Base-by-base conservation (phyloP, 1,284 basidiomycete species). In the Puccinia triticina region DNA sequence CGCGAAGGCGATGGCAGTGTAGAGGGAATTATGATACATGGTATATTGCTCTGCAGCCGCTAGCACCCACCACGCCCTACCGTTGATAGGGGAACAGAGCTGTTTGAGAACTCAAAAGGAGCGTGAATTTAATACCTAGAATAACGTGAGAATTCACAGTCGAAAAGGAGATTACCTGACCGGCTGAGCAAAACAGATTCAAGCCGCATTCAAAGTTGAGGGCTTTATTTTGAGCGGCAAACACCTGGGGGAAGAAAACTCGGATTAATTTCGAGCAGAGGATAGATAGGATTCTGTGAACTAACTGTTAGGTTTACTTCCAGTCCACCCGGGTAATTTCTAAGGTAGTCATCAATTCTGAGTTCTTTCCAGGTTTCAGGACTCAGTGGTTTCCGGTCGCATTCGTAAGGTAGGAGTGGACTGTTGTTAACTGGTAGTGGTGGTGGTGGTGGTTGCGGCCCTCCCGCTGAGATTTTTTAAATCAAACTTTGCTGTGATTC, bases 291-390 rank as follows among this genome's bases (percentile, higher is more conserved):
- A 26, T 29, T 50, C 71, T 7, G n/a, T 59, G n/a, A 23, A 40
- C 53, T 61, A 7, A 76, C 74, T 4, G 48, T 21, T 14, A 78
- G 55, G 18, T 40, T 34, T 34, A 78, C 2, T 34, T 55, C 21
- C 8, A 40, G 32, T 53, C 64, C 77, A 48, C 14, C 18, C 11
- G 77, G 77, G 40, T 78, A 78, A 14, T 21, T 55, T n/a, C 23
- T 48, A 23, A 78, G 64, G 67, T 78, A 78, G 43, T 66, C 43
- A 48, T 69, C 43, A 14, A 78, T 14, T 32, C 50, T 34, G 21
- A 78, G 77, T 26, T 78, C 61, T 53, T 69, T 53, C 77, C 77
- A 78, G 32, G 53, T 48, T 64, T 69, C 29, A 23, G 77, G 77
- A 21, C 18, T 55, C 18, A 78, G 16, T 23, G 61, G 43, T 40